Conservation (phyloP, 139 green algal species). For the Mychonastes homosphaera region DNA sequence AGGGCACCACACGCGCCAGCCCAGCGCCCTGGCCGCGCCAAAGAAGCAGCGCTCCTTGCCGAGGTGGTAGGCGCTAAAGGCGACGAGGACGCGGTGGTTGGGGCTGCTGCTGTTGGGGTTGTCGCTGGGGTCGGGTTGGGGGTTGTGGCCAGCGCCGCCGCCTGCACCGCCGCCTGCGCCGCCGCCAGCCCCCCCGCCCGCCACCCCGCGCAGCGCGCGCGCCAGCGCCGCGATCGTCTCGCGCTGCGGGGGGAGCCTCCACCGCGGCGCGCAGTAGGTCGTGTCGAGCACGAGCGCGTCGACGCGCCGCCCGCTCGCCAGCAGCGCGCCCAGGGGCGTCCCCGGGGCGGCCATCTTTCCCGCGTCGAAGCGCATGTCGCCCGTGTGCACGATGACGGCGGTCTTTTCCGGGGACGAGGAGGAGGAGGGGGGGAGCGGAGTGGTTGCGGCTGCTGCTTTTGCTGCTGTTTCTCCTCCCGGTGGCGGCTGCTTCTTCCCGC, state of each 20-base stretch:
- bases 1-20: constrained; percentile 31
- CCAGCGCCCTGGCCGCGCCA: constrained; percentile 39
- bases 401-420: no score
- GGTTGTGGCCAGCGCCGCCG: not conserved
- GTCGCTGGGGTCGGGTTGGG: not conserved
- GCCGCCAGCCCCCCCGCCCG: constrained; percentile 3
- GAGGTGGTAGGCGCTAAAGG: constrained; percentile 56
- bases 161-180: not conserved
- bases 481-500: no score
- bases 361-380: constrained; percentile 56
- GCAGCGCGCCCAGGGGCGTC: not conserved
- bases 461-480: no score
- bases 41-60: constrained; percentile 67
- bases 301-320: no score
- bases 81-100: not conserved
- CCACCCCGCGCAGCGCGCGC: no score
- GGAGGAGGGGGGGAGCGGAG: no score
- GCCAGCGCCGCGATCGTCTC: constrained; percentile 25
- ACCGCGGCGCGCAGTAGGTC: constrained; percentile 53
- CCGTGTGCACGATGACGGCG: constrained; percentile 55
- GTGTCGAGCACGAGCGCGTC: constrained; percentile 67
- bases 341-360: constrained; percentile 2
- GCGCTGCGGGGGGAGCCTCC: constrained; percentile 44
- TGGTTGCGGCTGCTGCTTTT: no score
- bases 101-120: not conserved